phyloP scores from a whole-genome alignment of 257 asterid species.

The Anisodus tanguticus region DNA sequence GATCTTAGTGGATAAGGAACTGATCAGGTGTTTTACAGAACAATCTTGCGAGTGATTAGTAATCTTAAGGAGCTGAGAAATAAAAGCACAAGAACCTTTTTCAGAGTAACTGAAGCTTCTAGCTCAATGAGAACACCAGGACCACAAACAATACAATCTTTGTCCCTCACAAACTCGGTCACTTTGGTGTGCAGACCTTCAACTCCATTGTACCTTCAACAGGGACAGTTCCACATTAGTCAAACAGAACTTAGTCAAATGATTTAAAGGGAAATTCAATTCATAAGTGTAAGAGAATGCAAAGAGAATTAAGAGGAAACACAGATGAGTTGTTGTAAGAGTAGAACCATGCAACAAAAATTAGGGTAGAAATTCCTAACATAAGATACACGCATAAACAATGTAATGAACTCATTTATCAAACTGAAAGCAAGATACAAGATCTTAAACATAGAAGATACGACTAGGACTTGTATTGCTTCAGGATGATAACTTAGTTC shows the following conservation, averaged over 20 bases:
- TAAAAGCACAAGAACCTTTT: conserved; percentile 57
- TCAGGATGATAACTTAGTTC: neutral
- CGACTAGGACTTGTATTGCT: neutral
- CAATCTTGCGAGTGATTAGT: neutral
- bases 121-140: conserved; percentile 95
- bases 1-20: no score
- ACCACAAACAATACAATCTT: conserved; percentile 92
- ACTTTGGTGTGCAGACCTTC: conserved; percentile 95
- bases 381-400: neutral
- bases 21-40: neutral
- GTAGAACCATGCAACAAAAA: neutral
- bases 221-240: conserved; percentile 12
- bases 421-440: neutral
- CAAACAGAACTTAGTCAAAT: neutral
- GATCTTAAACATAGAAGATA: neutral
- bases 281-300: neutral
- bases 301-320: neutral
- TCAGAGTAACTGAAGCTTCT: conserved; percentile 72
- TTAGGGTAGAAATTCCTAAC: neutral
- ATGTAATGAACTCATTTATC: neutral
- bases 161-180: conserved; percentile 82
- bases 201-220: conserved; percentile 82
- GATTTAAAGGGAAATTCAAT: conserved; percentile 13
- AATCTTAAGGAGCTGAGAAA: neutral
- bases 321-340: neutral